phyloP scores from a whole-genome alignment of 371 early-diverging fungal species.

The Haplosporangium sp. region DNA sequence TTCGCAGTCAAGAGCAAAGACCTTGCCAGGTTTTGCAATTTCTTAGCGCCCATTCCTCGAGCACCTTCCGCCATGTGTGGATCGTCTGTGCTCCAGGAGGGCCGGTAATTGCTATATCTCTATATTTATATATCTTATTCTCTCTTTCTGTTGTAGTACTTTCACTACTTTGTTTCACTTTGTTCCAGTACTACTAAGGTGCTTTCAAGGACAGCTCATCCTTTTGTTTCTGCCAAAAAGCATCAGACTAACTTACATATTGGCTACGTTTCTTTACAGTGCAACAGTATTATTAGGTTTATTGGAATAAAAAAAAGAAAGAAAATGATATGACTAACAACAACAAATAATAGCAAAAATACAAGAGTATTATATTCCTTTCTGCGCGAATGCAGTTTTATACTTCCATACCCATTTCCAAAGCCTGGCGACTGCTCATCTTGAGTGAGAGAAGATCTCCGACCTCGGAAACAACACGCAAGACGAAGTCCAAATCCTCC shows the following conservation, averaged over 20 bases:
- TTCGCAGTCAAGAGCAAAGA: conserved; percentile 55
- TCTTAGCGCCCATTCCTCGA: conserved; percentile 54
- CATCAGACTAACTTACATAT: too few species aligned
- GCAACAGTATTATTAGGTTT: background rate
- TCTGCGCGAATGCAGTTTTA: conserved; percentile 9
- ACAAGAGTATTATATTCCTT: background rate
- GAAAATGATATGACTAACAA: background rate
- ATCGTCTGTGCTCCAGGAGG: conserved; percentile 25
- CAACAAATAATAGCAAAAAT: conserved; percentile 3
- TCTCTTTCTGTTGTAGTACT: background rate
- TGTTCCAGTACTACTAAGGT: background rate
- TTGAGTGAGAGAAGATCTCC: conserved; percentile 58
- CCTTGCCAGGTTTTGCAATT: conserved; percentile 56
- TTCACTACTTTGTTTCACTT: background rate
- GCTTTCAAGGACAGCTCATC: too few species aligned
- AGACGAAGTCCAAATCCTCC: conserved; percentile 89
- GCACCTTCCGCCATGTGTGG: conserved; percentile 16
- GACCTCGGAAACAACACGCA: conserved; percentile 55
- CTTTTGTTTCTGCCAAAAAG: too few species aligned
- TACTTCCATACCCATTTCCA: conserved; percentile 53
- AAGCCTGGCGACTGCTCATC: conserved; percentile 53
- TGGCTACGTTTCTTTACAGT: background rate
- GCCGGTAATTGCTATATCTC: conserved; percentile 53
- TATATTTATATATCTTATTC: conserved; percentile 1
- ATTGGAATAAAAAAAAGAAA: background rate